phyloP scores from a whole-genome alignment of 2,329 filamentous ascomycete genomes.

The Penicillium rolfsii region DNA sequence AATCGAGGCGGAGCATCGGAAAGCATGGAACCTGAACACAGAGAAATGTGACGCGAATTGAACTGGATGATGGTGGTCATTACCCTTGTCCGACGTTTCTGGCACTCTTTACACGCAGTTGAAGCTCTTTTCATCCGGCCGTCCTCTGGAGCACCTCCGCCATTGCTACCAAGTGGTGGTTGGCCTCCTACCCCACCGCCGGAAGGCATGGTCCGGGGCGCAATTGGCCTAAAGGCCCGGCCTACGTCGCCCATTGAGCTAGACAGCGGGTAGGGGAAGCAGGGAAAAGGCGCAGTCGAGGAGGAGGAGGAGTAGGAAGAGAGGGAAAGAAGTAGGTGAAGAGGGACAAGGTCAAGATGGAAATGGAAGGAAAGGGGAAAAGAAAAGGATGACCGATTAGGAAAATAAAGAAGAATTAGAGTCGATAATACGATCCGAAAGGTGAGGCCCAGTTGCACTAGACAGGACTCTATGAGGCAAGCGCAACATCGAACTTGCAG shows the following conservation, averaged over 20 bases:
- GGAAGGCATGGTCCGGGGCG: constrained; percentile 31
- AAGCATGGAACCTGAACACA: background rate
- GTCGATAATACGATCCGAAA: constrained; percentile 2
- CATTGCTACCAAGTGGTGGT: constrained; percentile 18
- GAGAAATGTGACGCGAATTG: background rate
- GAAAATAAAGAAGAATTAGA: constrained; percentile 11
- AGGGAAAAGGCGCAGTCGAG: background rate
- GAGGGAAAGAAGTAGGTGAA: background rate
- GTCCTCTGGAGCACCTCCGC: constrained; percentile 32
- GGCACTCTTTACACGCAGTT: constrained; percentile 43
- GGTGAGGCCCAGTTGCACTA: background rate
- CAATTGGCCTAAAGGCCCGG: constrained; percentile 37
- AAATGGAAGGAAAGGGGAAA: constrained; percentile 6
- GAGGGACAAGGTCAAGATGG: constrained; percentile 4
- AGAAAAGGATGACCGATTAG: constrained; percentile 6
- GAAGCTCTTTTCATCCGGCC: constrained; percentile 41
- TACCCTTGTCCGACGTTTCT: constrained; percentile 45
- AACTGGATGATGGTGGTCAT: background rate
- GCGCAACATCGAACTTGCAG: constrained; percentile 11
- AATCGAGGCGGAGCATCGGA: constrained; percentile 3
- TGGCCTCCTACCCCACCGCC: constrained; percentile 21
- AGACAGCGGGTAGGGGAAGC: constrained; percentile 3
- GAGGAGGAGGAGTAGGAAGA: background rate
- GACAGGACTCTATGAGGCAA: constrained; percentile 8
- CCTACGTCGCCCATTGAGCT: constrained; percentile 36